phyloP scores from a whole-genome alignment of 768 basidiomycete species.

The Rhodotorula taiwanensis region DNA sequence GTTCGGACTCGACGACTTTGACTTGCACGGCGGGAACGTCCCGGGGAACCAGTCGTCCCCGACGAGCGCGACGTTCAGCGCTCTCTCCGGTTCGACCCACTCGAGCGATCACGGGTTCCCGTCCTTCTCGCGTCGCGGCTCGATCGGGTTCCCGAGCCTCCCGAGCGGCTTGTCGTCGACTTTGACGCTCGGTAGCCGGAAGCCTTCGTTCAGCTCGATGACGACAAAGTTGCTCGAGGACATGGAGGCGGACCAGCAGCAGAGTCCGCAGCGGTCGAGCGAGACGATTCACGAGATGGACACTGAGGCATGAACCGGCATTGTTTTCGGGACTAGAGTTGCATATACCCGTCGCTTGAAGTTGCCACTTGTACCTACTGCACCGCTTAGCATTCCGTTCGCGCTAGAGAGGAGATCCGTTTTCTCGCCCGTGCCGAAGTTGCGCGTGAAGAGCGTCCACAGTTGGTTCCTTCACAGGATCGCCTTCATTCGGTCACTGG shows the following conservation, averaged over 20 bases:
- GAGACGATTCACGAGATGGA: too few species aligned
- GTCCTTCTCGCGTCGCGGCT: background rate
- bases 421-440: too few species aligned
- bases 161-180: background rate
- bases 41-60: background rate
- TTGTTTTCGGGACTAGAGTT: too few species aligned
- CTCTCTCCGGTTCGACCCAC: too few species aligned
- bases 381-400: too few species aligned
- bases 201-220: conserved; percentile 10
- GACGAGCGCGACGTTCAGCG: background rate
- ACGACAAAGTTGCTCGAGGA: conserved; percentile 16
- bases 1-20: conserved; percentile 17
- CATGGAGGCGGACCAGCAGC: conserved; percentile 10
- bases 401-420: too few species aligned
- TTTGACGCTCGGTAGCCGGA: background rate
- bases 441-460: too few species aligned
- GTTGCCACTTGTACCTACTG: too few species aligned
- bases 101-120: background rate
- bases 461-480: background rate
- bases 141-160: conserved; percentile 15
- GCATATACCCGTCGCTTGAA: too few species aligned
- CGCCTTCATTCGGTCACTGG: background rate
- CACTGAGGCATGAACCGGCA: too few species aligned
- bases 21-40: background rate
- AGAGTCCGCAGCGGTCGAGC: background rate